Percentiles rank a stretch among this genome's conserved stretches.
These are phyloP conservation scores for Boletus reticulatus DNA, from an alignment of 768 basidiomycete genomes.

Conservation along the genomic window DNA sequence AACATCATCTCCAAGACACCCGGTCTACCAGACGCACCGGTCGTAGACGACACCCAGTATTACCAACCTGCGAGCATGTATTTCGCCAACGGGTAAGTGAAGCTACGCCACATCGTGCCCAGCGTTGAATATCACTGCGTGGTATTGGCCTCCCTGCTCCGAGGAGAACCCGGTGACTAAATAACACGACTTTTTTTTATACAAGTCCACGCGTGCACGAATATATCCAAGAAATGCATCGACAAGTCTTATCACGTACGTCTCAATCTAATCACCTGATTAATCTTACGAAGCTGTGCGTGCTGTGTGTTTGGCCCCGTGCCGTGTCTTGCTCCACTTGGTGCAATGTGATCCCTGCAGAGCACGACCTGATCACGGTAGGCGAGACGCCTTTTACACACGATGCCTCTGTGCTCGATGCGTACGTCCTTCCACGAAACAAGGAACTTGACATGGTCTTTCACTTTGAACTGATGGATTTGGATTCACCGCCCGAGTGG, in stretches of 20 bases:
- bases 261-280: conserved; percentile 20
- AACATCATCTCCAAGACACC: conserved; percentile 63
- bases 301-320: neutral
- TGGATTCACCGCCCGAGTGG: conserved; percentile 46
- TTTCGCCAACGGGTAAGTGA: conserved; percentile 57
- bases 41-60: conserved; percentile 46
- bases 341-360: conserved; percentile 28
- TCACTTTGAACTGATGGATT: conserved; percentile 58
- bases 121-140: neutral
- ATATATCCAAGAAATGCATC: conserved; percentile 64
- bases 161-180: conserved; percentile 2
- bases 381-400: conserved; percentile 64
- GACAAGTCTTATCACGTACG: conserved; percentile 58
- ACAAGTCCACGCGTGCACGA: conserved; percentile 62
- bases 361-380: conserved; percentile 59
- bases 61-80: conserved; percentile 54
- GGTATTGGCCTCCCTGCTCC: neutral
- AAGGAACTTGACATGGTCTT: conserved; percentile 68
- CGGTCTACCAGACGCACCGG: conserved; percentile 64
- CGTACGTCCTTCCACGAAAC: conserved; percentile 54
- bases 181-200: neutral
- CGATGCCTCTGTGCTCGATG: conserved; percentile 47
- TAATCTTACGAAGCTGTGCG: neutral
- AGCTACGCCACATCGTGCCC: conserved; percentile 7
- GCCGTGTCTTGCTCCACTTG: conserved; percentile 2